These are phyloP conservation scores for Umbelopsis vinacea DNA, from an alignment of 192 early-diverging fungal genomes.

Conservation along the genomic window DNA sequence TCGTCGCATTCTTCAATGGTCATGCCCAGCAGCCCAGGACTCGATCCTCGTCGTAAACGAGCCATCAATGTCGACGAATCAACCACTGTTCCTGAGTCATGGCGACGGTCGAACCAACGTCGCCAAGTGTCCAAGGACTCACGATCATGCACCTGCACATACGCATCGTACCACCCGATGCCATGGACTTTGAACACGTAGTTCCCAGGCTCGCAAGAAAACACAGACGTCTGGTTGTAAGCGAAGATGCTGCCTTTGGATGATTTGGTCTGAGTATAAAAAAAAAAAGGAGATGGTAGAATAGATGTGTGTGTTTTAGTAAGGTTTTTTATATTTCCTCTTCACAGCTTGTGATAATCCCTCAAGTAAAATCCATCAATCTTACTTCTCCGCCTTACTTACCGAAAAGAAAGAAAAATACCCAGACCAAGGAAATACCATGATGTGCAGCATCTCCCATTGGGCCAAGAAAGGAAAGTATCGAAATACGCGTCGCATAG, in stretches of 20 bases:
- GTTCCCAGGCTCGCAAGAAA: constrained; percentile 26
- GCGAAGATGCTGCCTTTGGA: constrained; percentile 27
- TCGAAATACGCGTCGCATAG: constrained; percentile 46
- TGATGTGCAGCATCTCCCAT: constrained; percentile 54
- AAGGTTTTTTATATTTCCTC: too few species aligned
- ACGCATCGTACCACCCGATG: constrained; percentile 33
- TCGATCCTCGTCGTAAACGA: background rate
- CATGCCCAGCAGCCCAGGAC: background rate
- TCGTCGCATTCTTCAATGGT: constrained; percentile 14
- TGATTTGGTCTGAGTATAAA: constrained; percentile 11
- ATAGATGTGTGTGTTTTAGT: too few species aligned
- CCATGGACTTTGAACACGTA: constrained; percentile 40
- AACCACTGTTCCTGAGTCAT: background rate
- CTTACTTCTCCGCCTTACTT: too few species aligned
- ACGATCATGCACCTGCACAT: constrained; percentile 35
- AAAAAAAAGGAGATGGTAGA: background rate
- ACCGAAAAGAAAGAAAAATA: constrained; percentile 53
- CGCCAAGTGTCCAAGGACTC: constrained; percentile 33
- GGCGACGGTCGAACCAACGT: constrained; percentile 30
- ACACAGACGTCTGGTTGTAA: constrained; percentile 33
- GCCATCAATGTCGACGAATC: constrained; percentile 1
- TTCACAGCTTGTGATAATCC: too few species aligned
- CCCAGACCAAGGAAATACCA: constrained; percentile 47
- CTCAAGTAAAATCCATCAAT: too few species aligned
- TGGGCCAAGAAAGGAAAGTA: constrained; percentile 50